Conservation (phyloP, 345 rosid genomes). For the Eucalyptus regnans region DNA sequence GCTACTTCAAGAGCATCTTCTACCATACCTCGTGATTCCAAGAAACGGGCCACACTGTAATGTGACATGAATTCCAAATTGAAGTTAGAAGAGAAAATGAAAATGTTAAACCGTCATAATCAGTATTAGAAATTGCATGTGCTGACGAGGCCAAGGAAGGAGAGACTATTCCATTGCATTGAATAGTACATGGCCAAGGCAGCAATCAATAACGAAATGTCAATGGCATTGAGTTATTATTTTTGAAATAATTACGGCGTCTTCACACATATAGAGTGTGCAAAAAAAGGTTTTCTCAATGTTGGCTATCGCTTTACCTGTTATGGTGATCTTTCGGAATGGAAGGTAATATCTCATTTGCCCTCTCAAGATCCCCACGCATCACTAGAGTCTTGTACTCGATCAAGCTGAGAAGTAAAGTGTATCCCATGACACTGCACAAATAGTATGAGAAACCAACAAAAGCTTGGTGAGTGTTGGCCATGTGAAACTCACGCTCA, state of each 20-base stretch:
- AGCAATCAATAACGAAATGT: neutral
- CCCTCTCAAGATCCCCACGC: constrained; percentile 45
- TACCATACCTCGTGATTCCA: constrained; percentile 98
- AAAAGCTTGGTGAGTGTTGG: neutral
- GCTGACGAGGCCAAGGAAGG: neutral
- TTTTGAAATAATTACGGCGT: neutral
- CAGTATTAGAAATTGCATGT: neutral
- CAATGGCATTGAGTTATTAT: neutral
- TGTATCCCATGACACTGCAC: constrained; percentile 40
- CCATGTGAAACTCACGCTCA: neutral
- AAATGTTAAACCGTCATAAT: neutral
- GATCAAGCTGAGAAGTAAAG: constrained; percentile 42
- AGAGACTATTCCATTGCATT: neutral
- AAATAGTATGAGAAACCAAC: neutral
- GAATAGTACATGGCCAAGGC: neutral
- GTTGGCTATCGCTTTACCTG: constrained; percentile 1
- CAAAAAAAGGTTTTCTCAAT: neutral
- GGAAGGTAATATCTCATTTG: constrained; percentile 33
- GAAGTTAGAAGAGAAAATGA: neutral
- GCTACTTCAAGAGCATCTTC: constrained; percentile 97
- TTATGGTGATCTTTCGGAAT: constrained; percentile 40
- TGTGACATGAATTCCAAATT: constrained; percentile 1
- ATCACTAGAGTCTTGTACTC: constrained; percentile 50
- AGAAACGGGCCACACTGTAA: constrained; percentile 91
- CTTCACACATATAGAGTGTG: neutral